Evolutionary conservation across 2,329 filamentous ascomycete species (phyloP).

Genomic region (Monosporascus sp.): DNA sequence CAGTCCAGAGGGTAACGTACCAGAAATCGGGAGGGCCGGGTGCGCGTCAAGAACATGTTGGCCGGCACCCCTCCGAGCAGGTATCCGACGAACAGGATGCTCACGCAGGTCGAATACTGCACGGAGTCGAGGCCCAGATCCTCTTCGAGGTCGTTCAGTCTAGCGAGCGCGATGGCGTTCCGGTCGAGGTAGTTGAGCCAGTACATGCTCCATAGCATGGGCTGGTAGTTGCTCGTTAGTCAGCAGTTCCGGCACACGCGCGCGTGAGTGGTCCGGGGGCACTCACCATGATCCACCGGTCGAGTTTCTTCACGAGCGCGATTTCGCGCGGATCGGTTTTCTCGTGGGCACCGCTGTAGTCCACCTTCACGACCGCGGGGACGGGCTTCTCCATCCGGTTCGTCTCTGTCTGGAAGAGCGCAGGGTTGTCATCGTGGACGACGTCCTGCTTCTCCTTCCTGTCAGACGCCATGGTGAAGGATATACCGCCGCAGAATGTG

Average conservation of each 20-base stretch:
- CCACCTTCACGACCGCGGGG: background rate
- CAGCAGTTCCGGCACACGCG: too few species aligned
- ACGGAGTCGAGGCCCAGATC: constrained; percentile 10
- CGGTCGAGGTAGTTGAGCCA: constrained; percentile 40
- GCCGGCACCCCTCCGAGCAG: constrained; percentile 24
- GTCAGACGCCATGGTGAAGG: too few species aligned
- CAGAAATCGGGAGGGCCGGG: constrained; percentile 11
- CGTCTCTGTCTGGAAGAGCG: too few species aligned
- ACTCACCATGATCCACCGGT: background rate
- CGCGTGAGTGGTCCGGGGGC: too few species aligned
- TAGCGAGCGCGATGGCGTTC: constrained; percentile 38
- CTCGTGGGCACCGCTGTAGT: background rate
- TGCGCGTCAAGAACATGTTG: constrained; percentile 28
- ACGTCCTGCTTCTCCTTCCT: too few species aligned
- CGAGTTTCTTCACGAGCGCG: background rate
- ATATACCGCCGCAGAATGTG: too few species aligned
- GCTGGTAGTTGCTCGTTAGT: background rate
- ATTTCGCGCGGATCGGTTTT: background rate
- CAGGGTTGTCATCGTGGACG: too few species aligned
- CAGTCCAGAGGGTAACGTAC: background rate
- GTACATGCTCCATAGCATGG: constrained; percentile 3
- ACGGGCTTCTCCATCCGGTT: too few species aligned
- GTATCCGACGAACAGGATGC: constrained; percentile 7
- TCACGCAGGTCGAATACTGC: constrained; percentile 7
- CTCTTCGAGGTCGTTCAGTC: constrained; percentile 21